Conservation (phyloP, 2,329 filamentous ascomycete genomes). For the Cadophora sp. region DNA sequence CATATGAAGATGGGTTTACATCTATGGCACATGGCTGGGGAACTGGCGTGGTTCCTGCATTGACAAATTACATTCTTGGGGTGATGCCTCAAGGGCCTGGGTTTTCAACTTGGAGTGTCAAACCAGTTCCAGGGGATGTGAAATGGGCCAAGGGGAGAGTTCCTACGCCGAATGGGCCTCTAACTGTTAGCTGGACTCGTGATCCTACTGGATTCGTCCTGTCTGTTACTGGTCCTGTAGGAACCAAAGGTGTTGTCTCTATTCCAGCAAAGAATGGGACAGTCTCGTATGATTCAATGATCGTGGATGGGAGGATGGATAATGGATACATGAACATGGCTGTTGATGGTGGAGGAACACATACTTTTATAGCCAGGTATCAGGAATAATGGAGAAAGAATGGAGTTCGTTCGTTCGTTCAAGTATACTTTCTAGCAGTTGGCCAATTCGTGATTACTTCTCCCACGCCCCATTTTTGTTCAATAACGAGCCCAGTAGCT, state of each 20-base stretch:
- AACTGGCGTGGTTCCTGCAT: slow-evolving; percentile 56
- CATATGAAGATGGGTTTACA: slow-evolving; percentile 56
- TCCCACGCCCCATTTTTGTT: neutral
- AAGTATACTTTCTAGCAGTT: neutral
- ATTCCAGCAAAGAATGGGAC: slow-evolving; percentile 34
- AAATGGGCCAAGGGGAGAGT: slow-evolving; percentile 54
- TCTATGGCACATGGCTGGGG: slow-evolving; percentile 60
- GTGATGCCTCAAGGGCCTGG: slow-evolving; percentile 53
- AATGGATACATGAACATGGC: slow-evolving; percentile 34
- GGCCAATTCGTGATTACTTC: neutral
- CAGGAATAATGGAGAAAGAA: neutral
- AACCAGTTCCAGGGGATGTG: slow-evolving; percentile 48
- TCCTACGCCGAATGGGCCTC: slow-evolving; percentile 50
- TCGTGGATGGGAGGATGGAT: slow-evolving; percentile 10
- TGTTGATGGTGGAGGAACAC: slow-evolving; percentile 22
- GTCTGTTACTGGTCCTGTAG: slow-evolving; percentile 44
- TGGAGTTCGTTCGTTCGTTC: neutral
- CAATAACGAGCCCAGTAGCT: no score
- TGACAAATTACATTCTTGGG: slow-evolving; percentile 55
- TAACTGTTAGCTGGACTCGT: slow-evolving; percentile 50
- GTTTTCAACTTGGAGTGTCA: slow-evolving; percentile 51
- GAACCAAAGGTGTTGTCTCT: slow-evolving; percentile 35
- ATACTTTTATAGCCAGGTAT: slow-evolving; percentile 27
- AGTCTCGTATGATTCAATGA: slow-evolving; percentile 33
- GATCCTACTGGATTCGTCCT: slow-evolving; percentile 39